These are phyloP conservation scores for Pigoraptor vietnamica DNA, from an alignment of 78 protist species.

Conservation along the genomic window DNA sequence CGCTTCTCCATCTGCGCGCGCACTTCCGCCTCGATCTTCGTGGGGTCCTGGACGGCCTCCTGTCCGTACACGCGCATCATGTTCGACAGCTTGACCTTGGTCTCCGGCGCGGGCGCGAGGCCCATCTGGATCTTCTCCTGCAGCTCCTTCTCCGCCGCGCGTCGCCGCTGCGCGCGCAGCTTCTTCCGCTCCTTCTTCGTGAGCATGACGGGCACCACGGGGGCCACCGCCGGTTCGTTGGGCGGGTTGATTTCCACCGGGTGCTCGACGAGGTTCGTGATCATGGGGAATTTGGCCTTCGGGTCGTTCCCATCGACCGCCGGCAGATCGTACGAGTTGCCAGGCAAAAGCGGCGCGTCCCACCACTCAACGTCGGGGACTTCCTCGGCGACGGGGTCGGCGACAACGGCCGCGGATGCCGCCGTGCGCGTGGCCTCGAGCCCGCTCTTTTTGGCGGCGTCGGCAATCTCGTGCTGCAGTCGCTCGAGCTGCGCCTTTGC, in stretches of 20 bases:
- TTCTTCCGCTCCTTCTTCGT: conserved; percentile 37
- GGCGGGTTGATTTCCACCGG: background rate
- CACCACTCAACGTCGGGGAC: conserved; percentile 8
- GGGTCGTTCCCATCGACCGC: background rate
- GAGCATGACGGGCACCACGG: background rate
- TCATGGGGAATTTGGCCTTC: background rate
- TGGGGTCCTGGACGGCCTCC: conserved; percentile 51
- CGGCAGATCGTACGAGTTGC: background rate
- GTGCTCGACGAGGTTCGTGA: background rate
- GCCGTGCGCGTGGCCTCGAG: background rate
- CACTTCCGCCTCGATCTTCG: conserved; percentile 24
- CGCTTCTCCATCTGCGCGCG: conserved; percentile 32
- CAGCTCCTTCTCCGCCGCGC: conserved; percentile 27
- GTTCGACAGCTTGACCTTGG: conserved; percentile 54
- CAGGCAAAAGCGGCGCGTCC: background rate
- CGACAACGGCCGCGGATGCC: background rate
- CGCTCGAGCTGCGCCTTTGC: background rate
- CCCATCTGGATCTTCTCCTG: conserved; percentile 54
- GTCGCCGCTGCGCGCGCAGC: conserved; percentile 35
- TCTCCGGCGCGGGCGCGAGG: conserved; percentile 48
- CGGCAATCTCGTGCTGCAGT: background rate
- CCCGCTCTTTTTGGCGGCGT: background rate
- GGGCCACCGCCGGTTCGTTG: background rate
- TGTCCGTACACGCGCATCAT: conserved; percentile 48
- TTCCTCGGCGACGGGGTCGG: background rate